These are phyloP conservation scores for Ceratopteris richardii DNA, from an alignment of 75 land plant genomes.

Conservation along the genomic window DNA sequence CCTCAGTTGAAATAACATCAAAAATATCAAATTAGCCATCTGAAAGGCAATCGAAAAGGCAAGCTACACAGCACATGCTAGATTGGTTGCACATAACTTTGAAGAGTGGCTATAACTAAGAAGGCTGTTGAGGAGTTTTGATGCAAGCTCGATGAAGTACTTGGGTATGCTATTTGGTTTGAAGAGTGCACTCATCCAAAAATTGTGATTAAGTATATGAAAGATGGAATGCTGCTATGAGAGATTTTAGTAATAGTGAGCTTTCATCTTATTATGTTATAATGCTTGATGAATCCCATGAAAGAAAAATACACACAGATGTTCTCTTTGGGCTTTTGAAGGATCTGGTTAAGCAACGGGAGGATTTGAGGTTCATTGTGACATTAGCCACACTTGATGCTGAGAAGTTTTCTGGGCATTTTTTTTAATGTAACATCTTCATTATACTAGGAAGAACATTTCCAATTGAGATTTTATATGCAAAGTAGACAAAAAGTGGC, in stretches of 20 bases:
- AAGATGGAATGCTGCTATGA: conserved; percentile 34
- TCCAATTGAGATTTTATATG: conserved; percentile 22
- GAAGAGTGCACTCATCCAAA: conserved; percentile 5
- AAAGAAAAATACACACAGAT: conserved; percentile 8
- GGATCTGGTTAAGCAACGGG: conserved; percentile 14
- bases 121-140: too few relatives aligned
- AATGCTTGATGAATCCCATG: conserved; percentile 11
- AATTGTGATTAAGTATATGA: conserved; percentile 26
- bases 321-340: conserved; percentile 8
- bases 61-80: conserved; percentile 22
- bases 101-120: neutral
- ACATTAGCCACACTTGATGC: conserved; percentile 28
- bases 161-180: conserved; percentile 10
- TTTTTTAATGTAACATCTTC: conserved; percentile 1
- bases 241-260: conserved; percentile 15
- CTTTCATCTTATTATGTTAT: neutral
- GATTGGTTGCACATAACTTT: conserved; percentile 13
- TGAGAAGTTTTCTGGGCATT: conserved; percentile 34
- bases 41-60: too few relatives aligned
- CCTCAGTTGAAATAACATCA: too few relatives aligned
- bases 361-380: conserved; percentile 19
- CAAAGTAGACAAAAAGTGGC: conserved; percentile 28
- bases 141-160: neutral
- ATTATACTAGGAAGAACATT: conserved; percentile 21
- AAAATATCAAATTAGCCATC: too few relatives aligned